Evolutionary conservation across 768 basidiomycete genomes (phyloP), one percentile per base, ranked within the genome.

Genomic region (Clathrus columnatus): DNA sequence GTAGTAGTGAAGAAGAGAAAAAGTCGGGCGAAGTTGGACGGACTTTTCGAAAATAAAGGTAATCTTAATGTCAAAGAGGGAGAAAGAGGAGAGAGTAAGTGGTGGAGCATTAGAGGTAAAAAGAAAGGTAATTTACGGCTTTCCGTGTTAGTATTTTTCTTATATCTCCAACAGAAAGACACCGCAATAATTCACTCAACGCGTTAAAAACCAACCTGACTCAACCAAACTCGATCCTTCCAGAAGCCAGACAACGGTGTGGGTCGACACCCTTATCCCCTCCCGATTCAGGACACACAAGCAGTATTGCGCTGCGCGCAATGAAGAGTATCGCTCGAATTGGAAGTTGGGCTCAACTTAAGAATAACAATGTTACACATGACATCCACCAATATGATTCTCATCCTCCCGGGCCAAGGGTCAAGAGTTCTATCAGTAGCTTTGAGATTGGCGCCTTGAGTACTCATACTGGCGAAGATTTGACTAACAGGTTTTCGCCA

Each of bases 21-120:
- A 61, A 80, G 79, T 0, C 70, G 87, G 0, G 73, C 73, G 0
- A 82, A 69, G 1, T 64, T 90, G 57, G 77, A 84, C 61, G 80
- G 77, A 45, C 62, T 68, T 70, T 78, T 69, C 10, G 56, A 65
- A 59, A 57, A 54, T 61, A 24, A 65, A 54, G 52, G 46, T 11
- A 62, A 59, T 29, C 45, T 53, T 6, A 26, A 50, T 24, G 23
- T 57, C 59, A 66, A 67, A 67, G 64, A 76, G 70, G 64, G 67
- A 61, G 61, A 71, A 46, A 69, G 68, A 57, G 73, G 71, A 61
- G 53, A 56, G 32, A 66, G 76, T 63, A 85, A 82, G 67, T 91
- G 87, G 87, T 91, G 87, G 89, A 90, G 78, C 59, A 82, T 91
- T 57, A 82, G 85, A 5, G 71, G 85, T 14, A 85, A 85, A 20